Evolutionary conservation across 352 stramenopile species (phyloP), one percentile per base, ranked within the genome.

Genomic region (Phytopythium mirpurense): DNA sequence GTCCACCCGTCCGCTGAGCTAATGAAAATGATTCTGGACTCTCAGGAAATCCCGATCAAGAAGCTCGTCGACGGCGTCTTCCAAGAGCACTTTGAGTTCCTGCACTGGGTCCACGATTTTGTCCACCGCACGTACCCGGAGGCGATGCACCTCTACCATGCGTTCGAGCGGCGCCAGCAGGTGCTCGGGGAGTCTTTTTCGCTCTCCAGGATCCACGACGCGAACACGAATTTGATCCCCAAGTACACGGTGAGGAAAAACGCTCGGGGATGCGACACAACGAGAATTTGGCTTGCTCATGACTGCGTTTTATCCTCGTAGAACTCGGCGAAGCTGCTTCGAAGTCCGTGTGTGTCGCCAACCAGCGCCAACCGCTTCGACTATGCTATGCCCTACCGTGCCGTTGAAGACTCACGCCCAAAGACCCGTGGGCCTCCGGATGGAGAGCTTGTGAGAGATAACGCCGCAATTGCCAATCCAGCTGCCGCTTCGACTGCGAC

Each of bases 31-130:
- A 32, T 32, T 5, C 29, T 5, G 5, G 23, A 32, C 19, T 12
- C 4, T 19, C 41, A 89, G 78, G 78, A 91, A 49, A 72, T 91
- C 12, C 74, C 78, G 1, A 65, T 86, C 19, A 68, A 67, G 47
- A 88, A 91, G 57, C 63, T 89, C 18, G 64, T 86, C 15, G 59
- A 79, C 19, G 81, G 81, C 16, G 59, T 89, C 12, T 91, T 91
- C 51, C 81, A 91, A 31, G 81, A 89, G 54, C 81, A 91, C 61
- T 89, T 91, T 52, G 78, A 89, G 55, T 89, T 91, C 41, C 66
- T 91, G 43, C 76, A 91, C 54, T 91, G 81, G 81, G 55, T 91
- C 23, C 80, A 91, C 46, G 78, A 91, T 57, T 86, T 89, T 55
- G 76, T 84, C n/a, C 74, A 87, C 45, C 74, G 78, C 48, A 90